phyloP scores from a whole-genome alignment of 106 monocot species.

The Dendrobium officinale region DNA sequence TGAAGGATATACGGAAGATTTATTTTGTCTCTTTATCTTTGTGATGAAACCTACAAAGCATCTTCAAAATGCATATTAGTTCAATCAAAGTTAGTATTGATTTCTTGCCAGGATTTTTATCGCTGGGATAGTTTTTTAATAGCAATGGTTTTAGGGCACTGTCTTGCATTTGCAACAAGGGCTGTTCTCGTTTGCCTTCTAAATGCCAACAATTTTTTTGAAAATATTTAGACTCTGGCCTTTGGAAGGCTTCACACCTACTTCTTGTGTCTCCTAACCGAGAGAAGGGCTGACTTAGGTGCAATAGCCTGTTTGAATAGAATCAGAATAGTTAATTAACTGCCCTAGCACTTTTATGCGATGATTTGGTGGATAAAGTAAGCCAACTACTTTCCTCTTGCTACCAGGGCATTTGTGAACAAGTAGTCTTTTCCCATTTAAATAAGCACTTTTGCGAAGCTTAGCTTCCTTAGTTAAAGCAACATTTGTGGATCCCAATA shows the following conservation, averaged over 20 bases:
- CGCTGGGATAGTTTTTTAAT: background rate
- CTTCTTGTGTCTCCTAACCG: background rate
- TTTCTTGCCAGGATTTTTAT: background rate
- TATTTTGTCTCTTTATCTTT: background rate
- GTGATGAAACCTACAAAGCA: background rate
- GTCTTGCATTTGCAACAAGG: background rate
- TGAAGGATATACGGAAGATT: background rate
- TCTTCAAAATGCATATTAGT: background rate
- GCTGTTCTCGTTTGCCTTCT: background rate
- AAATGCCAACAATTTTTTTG: background rate
- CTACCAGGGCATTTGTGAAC: background rate
- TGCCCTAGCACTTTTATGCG: no score
- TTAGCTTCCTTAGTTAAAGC: background rate
- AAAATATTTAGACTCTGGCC: background rate
- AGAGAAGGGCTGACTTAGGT: no score
- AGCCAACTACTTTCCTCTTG: background rate
- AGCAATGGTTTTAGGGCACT: background rate
- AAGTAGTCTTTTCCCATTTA: background rate
- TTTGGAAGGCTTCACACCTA: background rate
- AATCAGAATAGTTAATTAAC: no score
- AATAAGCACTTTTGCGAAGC: background rate
- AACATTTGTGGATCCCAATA: background rate
- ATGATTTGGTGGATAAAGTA: no score
- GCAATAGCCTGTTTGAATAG: no score
- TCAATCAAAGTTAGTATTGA: background rate